phyloP scores from a whole-genome alignment of 352 stramenopile genomes.

The Globisporangium viniferum region DNA sequence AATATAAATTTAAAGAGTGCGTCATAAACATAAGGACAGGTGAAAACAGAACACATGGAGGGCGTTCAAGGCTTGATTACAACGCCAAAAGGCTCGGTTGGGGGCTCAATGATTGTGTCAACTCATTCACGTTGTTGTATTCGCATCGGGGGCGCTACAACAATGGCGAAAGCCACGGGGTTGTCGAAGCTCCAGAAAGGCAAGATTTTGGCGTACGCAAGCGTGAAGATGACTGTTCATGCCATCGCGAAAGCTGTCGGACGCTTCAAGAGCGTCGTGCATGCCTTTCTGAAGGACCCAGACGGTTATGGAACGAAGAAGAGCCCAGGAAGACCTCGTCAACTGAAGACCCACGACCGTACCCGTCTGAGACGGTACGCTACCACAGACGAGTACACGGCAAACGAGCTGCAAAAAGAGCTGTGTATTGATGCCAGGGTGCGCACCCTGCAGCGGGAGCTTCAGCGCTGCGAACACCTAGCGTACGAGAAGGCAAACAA shows the following conservation, averaged over 20 bases:
- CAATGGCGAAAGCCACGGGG: slow-evolving; percentile 9
- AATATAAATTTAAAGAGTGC: too few species aligned
- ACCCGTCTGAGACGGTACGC: slow-evolving; percentile 1
- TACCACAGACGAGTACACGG: background rate
- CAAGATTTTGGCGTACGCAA: slow-evolving; percentile 12
- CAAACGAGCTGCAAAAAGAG: background rate
- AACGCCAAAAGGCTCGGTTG: too few species aligned
- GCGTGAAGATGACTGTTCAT: slow-evolving; percentile 6
- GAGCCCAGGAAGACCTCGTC: background rate
- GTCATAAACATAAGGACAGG: too few species aligned
- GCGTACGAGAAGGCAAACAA: too few species aligned
- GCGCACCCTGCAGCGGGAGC: background rate
- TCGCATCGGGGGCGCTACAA: slow-evolving; percentile 5
- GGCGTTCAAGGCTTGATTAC: too few species aligned
- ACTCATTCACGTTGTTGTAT: too few species aligned
- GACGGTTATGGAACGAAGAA: slow-evolving; percentile 4
- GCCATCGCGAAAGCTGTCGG: slow-evolving; percentile 5
- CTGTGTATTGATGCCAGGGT: background rate
- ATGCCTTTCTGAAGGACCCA: slow-evolving; percentile 3
- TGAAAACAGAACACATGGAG: too few species aligned
- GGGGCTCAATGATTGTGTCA: too few species aligned
- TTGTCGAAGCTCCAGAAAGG: slow-evolving; percentile 9
- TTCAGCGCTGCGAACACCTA: background rate
- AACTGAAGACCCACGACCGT: background rate
- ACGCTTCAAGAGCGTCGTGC: slow-evolving; percentile 7